Evolutionary conservation across 768 basidiomycete genomes (phyloP), one percentile per base, ranked within the genome.

Genomic region (Rhodotorula toruloides): DNA sequence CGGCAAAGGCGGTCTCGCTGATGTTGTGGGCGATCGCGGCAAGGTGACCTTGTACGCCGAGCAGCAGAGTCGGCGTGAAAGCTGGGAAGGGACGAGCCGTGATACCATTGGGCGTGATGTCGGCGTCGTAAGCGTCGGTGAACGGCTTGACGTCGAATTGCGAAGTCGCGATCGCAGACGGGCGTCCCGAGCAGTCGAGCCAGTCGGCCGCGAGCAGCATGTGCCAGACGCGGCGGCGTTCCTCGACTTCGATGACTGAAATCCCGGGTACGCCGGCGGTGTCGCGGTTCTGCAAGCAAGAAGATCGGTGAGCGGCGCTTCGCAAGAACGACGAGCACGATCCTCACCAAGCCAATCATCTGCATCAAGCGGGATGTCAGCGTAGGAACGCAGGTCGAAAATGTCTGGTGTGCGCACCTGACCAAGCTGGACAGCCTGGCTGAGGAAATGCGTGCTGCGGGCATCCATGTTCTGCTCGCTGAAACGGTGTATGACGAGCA

Each of bases 151-250:
- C 63, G 58, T 72, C 71, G 61, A 54, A 60, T 13, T 65, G 56
- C 1, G 59, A 25, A 9, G 63, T n/a, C 2, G 50, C 36, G 63
- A 62, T 54, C 9, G 29, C 21, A 32, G 61, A 62, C 37, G 47
- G 47, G 3, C 71, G 63, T 3, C 48, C 54, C 0, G 54, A n/a
- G 3, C 47, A 16, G 29, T 58, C 64, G 61, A 68, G 53, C 63
- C 63, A 58, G 58, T 72, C 71, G 61, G 54, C 29, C 1, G 47
- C 56, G 37, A 68, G 17, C 32, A 72, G 52, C 36, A 66, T 43
- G n/a, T 54, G 53, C 71, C 71, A 72, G 0, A 72, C 40, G 1
- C 60, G 47, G 11, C 71, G 67, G 14, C 67, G 63, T 27, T 72
- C 71, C 43, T 72, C 59, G 14, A 37, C 25, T 22, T 68, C 60